Evolutionary conservation across 2,329 filamentous ascomycete genomes (phyloP).

Genomic region (Stenocarpella maydis): DNA sequence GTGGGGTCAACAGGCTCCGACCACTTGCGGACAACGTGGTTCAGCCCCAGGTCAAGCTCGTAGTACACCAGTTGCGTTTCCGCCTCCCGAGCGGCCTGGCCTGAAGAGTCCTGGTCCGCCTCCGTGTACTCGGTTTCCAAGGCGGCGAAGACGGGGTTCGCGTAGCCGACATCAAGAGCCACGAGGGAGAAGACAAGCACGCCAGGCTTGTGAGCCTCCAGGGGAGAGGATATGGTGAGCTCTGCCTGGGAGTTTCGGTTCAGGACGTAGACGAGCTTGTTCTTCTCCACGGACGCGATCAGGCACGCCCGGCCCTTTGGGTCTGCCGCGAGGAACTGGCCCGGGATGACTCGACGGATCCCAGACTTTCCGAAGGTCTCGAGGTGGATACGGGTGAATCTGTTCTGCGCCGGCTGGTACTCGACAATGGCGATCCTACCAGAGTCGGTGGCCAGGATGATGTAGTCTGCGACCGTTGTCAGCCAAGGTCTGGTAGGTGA

Average conservation of each 20-base stretch:
- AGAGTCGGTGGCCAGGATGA: conserved; percentile 95
- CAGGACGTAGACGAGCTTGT: conserved; percentile 98
- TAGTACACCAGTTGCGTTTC: conserved; percentile 97
- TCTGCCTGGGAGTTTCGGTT: conserved; percentile 95
- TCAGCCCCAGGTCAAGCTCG: conserved; percentile 93
- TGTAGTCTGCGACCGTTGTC: conserved; percentile 74
- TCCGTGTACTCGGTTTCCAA: conserved; percentile 94
- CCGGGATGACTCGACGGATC: conserved; percentile 89
- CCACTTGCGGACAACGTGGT: conserved; percentile 98
- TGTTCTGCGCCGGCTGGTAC: conserved; percentile 85
- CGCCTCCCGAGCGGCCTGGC: conserved; percentile 79
- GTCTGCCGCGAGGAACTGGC: conserved; percentile 94
- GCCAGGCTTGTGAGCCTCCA: conserved; percentile 94
- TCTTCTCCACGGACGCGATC: conserved; percentile 95
- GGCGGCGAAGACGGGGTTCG: conserved; percentile 95
- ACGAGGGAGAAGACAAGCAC: conserved; percentile 89
- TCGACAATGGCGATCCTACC: conserved; percentile 94
- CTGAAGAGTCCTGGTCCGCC: conserved; percentile 88
- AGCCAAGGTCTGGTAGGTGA: conserved; percentile 21
- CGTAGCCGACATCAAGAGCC: conserved; percentile 93
- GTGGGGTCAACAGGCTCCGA: conserved; percentile 91
- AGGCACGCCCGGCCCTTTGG: conserved; percentile 95
- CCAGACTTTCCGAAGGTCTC: conserved; percentile 99
- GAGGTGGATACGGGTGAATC: conserved; percentile 87
- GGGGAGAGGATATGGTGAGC: conserved; percentile 93